Percentiles rank a stretch among this genome's conserved stretches.
These are phyloP conservation scores for Cucumis cinereus DNA, from an alignment of 306 rosid species.

Conservation along the genomic window DNA sequence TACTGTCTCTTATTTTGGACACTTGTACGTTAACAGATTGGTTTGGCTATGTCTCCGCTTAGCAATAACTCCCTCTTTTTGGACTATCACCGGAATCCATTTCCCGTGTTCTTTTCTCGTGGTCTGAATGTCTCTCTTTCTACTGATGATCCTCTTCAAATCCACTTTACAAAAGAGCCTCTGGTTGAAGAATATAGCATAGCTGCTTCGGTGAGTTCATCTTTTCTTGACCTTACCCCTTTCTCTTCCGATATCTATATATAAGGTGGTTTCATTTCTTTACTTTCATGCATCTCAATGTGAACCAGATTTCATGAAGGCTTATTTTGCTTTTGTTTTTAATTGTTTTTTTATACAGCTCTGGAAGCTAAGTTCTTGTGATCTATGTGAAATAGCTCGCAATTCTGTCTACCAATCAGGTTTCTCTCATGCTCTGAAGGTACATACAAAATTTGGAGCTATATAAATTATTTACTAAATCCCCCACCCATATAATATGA, in stretches of 20 bases:
- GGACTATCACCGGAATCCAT: constrained; percentile 94
- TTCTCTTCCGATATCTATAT: background rate
- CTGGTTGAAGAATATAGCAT: constrained; percentile 97
- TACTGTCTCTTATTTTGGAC: background rate
- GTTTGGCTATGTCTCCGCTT: constrained; percentile 95
- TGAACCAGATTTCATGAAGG: background rate
- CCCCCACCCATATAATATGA: background rate
- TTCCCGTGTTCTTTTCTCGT: constrained; percentile 79
- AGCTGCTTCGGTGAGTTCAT: constrained; percentile 87
- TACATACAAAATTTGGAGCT: constrained; percentile 8
- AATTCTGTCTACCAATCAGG: constrained; percentile 96
- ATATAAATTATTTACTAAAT: background rate
- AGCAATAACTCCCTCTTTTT: constrained; percentile 91
- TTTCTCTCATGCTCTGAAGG: constrained; percentile 91
- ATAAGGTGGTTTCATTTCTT: background rate
- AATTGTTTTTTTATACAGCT: constrained; percentile 30
- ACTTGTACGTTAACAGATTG: constrained; percentile 37
- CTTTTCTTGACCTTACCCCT: constrained; percentile 10
- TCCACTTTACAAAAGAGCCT: constrained; percentile 94
- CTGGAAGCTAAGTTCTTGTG: constrained; percentile 96
- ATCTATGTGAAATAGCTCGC: constrained; percentile 90
- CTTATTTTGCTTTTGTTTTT: no score
- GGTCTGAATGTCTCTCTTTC: constrained; percentile 97
- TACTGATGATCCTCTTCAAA: constrained; percentile 98
- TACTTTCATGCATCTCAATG: background rate